Evolutionary conservation across 2,329 filamentous ascomycete species (phyloP), one percentile per base, ranked within the genome.

Genomic region (Nigrospora osmanthi): DNA sequence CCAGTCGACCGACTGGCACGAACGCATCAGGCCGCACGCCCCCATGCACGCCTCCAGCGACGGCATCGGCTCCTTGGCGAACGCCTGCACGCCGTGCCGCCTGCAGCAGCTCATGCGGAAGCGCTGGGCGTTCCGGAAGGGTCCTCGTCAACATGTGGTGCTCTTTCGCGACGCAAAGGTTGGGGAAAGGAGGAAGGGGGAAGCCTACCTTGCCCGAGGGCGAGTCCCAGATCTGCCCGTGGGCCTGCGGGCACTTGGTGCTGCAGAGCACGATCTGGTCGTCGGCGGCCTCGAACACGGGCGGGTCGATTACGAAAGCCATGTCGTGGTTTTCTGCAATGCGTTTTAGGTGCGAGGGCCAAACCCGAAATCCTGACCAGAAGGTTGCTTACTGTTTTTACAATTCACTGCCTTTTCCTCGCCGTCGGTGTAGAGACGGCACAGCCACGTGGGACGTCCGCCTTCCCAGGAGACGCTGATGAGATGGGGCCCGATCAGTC

Each of bases 181-280:
- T 15, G 15, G 19, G 12, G 6, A 17, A n/a, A 19, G 16, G 33
- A 17, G 39, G 42, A 15, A 41, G 31, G 35, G 28, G 5, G 9
- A 10, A 17, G 49, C 63, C 44, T 62, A 71, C 70, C 63, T 78
- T 75, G 57, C 73, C 77, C 1, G 38, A 31, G 23, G 38, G 38
- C 10, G 23, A 14, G 38, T 39, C 16, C 10, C 28, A 39, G 12
- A 30, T 39, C 23, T 28, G 38, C 14, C 38, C 38, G 23, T 39
- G 38, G 2, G 23, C 38, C 14, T 39, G 23, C 13, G 38, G 38
- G 19, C 38, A 39, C 16, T n/a, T 19, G 23, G 38, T 39, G 19
- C 23, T 30, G 38, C 38, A 39, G 14, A 39, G 23, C n/a, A 39
- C 23, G 6, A 39, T 12, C 11, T 23, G 13, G 19, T 39, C 38